phyloP scores from a whole-genome alignment of 2,329 filamentous ascomycete species.

The Botryotinia globosa region DNA sequence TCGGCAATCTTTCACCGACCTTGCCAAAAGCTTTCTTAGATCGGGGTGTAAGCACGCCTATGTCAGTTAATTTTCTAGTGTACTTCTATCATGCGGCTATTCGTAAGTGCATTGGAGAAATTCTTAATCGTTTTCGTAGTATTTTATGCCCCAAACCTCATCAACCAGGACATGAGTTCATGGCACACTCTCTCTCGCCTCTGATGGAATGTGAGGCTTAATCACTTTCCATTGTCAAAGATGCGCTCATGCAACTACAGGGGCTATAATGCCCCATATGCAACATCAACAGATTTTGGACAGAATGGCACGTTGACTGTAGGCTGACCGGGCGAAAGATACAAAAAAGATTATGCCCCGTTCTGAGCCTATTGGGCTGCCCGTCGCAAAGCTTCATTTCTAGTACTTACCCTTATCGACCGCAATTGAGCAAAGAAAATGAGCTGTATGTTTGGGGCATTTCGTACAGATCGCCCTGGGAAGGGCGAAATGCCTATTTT shows the following conservation, averaged over 20 bases:
- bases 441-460: background rate
- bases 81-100: background rate
- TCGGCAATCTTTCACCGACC: background rate
- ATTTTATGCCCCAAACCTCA: background rate
- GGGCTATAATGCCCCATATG: background rate
- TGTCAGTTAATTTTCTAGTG: background rate
- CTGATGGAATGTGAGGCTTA: background rate
- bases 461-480: background rate
- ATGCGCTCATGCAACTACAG: background rate
- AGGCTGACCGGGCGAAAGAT: background rate
- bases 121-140: background rate
- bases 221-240: background rate
- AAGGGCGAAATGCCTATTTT: background rate
- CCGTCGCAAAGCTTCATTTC: background rate
- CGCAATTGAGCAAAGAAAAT: background rate
- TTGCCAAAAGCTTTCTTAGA: background rate
- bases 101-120: background rate
- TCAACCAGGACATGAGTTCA: background rate
- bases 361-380: too few species aligned
- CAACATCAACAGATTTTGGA: background rate
- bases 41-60: background rate
- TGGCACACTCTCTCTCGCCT: background rate
- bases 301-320: background rate
- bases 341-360: background rate
- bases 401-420: fast-evolving